Evolutionary conservation across 768 basidiomycete genomes (phyloP), one percentile per base, ranked within the genome.

Genomic region (Boletus vinaceobasis): DNA sequence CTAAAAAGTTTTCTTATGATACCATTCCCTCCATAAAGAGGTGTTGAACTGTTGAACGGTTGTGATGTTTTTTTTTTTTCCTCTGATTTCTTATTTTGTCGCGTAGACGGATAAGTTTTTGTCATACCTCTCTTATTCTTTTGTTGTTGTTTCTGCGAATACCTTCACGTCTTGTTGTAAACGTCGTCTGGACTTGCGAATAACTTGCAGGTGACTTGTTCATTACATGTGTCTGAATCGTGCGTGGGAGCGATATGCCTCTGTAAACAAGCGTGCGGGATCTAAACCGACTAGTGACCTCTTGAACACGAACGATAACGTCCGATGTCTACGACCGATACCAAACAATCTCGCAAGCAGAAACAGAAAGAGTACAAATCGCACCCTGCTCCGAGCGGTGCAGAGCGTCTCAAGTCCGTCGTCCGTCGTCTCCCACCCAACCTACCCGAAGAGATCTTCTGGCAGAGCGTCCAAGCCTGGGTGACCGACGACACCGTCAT

Each of bases 381-480:
- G 1, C 72, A 71, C 14, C 70, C 55, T 17, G 52, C 58, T 7
- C 60, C 51, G 4, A 66, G 53, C 19, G 71, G 73, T 19, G 71
- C 71, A 5, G 87, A 88, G 57, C 82, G 88, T 5, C 74, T 93
- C 63, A 98, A 99, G 78, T 85, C 86, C 31, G 80, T 97, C 60
- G 86, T 98, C 17, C 85, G 96, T 40, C 76, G 92, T 37, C 77
- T 98, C 5, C 96, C 96, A 0, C 89, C 95, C 13, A 93, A 94
- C 63, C 77, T 99, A 3, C 96, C 96, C 5, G 93, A 94, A 62
- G 84, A 84, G 2, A 73, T 97, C 50, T 98, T 99, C 73, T 99
- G 96, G 96, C 84, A 88, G 63, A 92, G 90, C 57, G 92, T 94
- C 4, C 77, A 85, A 49, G 67, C 77, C 2, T 98, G 95, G 94